These are phyloP conservation scores for Macrophomina phaseolina DNA, from an alignment of 2,329 filamentous ascomycete species.

Conservation along the genomic window DNA sequence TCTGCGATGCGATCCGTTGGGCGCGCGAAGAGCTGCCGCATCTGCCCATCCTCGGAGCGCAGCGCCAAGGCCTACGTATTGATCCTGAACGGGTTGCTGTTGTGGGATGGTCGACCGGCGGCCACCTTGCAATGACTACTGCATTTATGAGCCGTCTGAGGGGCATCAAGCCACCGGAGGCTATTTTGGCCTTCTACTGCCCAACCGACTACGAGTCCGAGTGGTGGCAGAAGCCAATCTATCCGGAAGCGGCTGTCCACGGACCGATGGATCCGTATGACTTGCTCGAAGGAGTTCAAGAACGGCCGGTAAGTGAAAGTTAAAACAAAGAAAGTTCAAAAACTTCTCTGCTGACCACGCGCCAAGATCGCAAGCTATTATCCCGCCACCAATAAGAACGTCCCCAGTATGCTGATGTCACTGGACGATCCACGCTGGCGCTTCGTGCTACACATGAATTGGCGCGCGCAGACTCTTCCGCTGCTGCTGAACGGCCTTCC, in stretches of 20 bases:
- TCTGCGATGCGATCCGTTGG: slow-evolving; percentile 51
- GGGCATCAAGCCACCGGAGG: slow-evolving; percentile 42
- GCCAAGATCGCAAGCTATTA: background rate
- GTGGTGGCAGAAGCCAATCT: background rate
- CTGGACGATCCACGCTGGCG: slow-evolving; percentile 44
- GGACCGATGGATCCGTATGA: background rate
- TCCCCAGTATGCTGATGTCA: slow-evolving; percentile 32
- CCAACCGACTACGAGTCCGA: slow-evolving; percentile 48
- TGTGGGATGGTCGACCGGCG: slow-evolving; percentile 59
- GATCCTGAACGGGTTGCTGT: slow-evolving; percentile 45
- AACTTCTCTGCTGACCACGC: too few relatives aligned
- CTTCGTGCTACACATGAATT: slow-evolving; percentile 52
- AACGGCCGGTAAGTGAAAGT: too few relatives aligned
- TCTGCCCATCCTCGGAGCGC: slow-evolving; percentile 34
- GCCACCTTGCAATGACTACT: slow-evolving; percentile 52
- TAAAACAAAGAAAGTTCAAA: too few relatives aligned
- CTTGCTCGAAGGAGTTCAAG: background rate
- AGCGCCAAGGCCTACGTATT: slow-evolving; percentile 29
- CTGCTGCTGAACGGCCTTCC: too few relatives aligned
- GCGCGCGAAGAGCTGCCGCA: slow-evolving; percentile 33
- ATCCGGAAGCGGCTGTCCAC: background rate
- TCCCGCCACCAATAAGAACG: slow-evolving; percentile 34
- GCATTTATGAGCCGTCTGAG: slow-evolving; percentile 42
- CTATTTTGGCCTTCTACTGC: slow-evolving; percentile 55
- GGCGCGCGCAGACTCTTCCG: slow-evolving; percentile 32